Percentiles rank a stretch among this genome's conserved stretches.
phyloP scores from a whole-genome alignment of 768 basidiomycete species.

The Leccinellum luteum region DNA sequence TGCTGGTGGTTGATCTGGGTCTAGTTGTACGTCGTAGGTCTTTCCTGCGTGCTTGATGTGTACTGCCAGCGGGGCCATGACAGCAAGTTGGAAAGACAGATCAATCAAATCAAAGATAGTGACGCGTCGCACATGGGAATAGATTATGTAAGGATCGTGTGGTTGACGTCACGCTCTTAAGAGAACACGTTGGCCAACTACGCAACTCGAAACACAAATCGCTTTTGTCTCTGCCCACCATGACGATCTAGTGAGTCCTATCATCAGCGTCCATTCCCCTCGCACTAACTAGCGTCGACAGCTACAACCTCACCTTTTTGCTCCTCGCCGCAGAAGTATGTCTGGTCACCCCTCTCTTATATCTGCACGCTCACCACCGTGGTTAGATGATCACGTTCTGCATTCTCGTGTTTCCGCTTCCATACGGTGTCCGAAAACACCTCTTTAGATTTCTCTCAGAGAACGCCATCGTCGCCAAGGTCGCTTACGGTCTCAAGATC shows the following conservation, averaged over 20 bases:
- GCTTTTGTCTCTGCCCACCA: conserved; percentile 20
- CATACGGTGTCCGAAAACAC: conserved; percentile 64
- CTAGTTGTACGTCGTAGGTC: conserved; percentile 64
- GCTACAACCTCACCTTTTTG: conserved; percentile 78
- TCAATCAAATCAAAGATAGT: neutral
- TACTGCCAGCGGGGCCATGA: conserved; percentile 70
- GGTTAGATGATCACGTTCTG: conserved; percentile 81
- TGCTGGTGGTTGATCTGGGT: conserved; percentile 63
- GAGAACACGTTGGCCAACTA: conserved; percentile 19
- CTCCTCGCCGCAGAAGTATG: conserved; percentile 72
- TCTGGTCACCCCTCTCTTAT: neutral
- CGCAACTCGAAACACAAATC: neutral
- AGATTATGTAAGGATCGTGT: conserved; percentile 19
- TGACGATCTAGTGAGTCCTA: conserved; percentile 48
- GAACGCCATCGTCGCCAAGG: conserved; percentile 69
- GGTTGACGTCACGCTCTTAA: conserved; percentile 28
- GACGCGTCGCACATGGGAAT: conserved; percentile 33
- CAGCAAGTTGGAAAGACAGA: neutral
- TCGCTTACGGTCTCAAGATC: conserved; percentile 91
- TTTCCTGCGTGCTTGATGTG: conserved; percentile 91
- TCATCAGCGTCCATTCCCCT: too few relatives aligned
- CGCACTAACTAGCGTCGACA: conserved; percentile 28
- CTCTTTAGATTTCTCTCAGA: conserved; percentile 73
- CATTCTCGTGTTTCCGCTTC: conserved; percentile 81
- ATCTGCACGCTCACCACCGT: neutral